Evolutionary conservation across 345 rosid genomes (phyloP), one percentile per base, ranked within the genome.

Genomic region (Linum trigynum): DNA sequence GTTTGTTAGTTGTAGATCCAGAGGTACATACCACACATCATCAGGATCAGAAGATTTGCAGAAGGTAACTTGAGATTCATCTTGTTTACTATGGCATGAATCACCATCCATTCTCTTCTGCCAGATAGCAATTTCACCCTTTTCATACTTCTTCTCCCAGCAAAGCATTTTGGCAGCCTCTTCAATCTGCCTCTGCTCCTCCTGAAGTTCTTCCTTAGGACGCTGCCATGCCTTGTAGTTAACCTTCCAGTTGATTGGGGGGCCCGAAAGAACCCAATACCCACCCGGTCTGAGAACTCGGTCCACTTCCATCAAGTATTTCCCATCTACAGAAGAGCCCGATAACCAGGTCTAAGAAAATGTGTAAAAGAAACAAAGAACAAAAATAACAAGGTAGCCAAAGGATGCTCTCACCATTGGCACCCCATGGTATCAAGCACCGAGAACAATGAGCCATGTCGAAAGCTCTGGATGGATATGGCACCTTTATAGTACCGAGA

Each of bases 361-460:
- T 61, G 40, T 16, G 53, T 38, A 60, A 69, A 55, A 1, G 23
- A 39, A 38, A 61, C 10, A 15, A 17, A 39, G 39, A 48, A 71
- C 11, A 10, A 56, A 42, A 53, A 39, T 37, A n/a, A 37, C 35
- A 63, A 39, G 63, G 39, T 23, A 23, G 32, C 32, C 32, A 23
- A 50, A 65, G 36, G 37, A 55, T 40, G 56, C 65, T 68, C 87
- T 82, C 69, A 91, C 99, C 97, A 77, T 89, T 89, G 59, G 84
- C 79, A 63, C 96, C 96, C 99, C 99, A 95, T 3, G 87, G 99
- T 75, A 95, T 95, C 67, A 95, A 81, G 81, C 99, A 95, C 51
- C 99, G 86, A 61, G 99, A 95, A 77, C 99, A 95, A 63, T 95
- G 99, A 75, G 97, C 90, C 96, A 95, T 94, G 74, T 95, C 97